Base-by-base conservation (phyloP, 495 filamentous ascomycete genomes). In the Schizothecium vesticola region DNA sequence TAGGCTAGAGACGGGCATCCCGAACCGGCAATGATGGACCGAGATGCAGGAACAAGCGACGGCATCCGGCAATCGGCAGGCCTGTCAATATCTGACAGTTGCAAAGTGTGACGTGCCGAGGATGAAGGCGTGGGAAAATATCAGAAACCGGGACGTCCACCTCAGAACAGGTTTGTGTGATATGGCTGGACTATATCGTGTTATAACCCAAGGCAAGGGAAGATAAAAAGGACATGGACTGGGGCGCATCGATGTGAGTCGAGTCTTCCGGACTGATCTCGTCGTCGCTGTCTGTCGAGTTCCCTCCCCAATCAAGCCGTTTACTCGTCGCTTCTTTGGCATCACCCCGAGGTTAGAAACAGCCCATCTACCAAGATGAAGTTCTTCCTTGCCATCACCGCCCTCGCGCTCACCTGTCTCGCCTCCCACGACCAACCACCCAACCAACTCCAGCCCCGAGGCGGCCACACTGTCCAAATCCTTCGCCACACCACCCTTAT, bases 401-500 rank as follows among this genome's bases (percentile, higher is more conserved):
- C 43, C 16, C 43, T 51, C 16, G 19, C 43, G 6, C 6, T 51
- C 43, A 7, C 19, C 19, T 51, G 16, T 3, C 43, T 51, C 16
- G 43, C 43, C 43, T 19, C 43, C 19, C 43, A 10, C 11, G 10
- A 10, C 31, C 31, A 13, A 33, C 11, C 31, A 9, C 11, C 11
- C 31, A 33, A 51, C 16, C 6, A 19, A 0, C 6, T 0, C 36
- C 36, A 51, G 3, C 43, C 43, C 43, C 43, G 19, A n/a, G n/a
- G 16, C 31, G 31, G 31, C 22, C 57, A 61, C 3, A 16, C 26
- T 8, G 26, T 61, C 19, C 26, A 31, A 19, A 28, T 31, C 10
- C 24, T 61, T 22, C 60, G 60, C 60, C 60, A 61, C 19, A 61
- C 60, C 13, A 61, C 60, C 13, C 25, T 61, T n/a, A 12, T 61